A percentile compares a stretch with the other conserved stretches of the same genome.
Conservation (phyloP, 805 yeast species). For the Metschnikowia borealis region DNA sequence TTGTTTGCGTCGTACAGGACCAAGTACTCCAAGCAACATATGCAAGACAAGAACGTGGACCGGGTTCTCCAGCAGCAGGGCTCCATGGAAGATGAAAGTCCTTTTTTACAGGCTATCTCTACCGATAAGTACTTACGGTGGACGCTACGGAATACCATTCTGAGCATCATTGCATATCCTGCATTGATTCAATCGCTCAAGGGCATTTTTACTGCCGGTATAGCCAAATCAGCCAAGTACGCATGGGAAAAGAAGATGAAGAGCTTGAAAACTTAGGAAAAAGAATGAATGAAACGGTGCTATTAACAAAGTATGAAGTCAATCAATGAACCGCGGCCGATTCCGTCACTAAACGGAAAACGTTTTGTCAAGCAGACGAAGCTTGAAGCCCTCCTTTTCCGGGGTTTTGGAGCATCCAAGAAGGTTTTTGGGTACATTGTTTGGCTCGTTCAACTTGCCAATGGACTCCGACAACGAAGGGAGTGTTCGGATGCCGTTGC, state of each 20-base stretch:
- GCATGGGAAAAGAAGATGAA: conserved; percentile 63
- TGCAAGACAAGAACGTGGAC: neutral
- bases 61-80: neutral
- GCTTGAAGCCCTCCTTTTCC: conserved; percentile 1
- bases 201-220: conserved; percentile 86
- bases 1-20: conserved; percentile 8
- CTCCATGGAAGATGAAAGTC: neutral
- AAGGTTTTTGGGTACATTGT: neutral
- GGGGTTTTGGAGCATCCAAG: conserved; percentile 3
- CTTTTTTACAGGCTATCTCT: conserved; percentile 41
- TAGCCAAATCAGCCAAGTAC: conserved; percentile 63
- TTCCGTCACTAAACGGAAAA: neutral
- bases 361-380: conserved; percentile 3
- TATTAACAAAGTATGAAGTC: too few relatives aligned
- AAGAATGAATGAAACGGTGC: too few relatives aligned
- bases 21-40: conserved; percentile 4
- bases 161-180: conserved; percentile 56
- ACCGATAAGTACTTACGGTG: conserved; percentile 34
- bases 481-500: neutral
- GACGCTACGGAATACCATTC: conserved; percentile 26
- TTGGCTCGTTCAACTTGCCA: neutral
- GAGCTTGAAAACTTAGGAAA: conserved; percentile 5
- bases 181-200: conserved; percentile 73
- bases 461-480: conserved; percentile 4
- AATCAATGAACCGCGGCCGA: neutral